Evolutionary conservation across 1,284 basidiomycete species (phyloP).

Genomic region (Irpex sp.): DNA sequence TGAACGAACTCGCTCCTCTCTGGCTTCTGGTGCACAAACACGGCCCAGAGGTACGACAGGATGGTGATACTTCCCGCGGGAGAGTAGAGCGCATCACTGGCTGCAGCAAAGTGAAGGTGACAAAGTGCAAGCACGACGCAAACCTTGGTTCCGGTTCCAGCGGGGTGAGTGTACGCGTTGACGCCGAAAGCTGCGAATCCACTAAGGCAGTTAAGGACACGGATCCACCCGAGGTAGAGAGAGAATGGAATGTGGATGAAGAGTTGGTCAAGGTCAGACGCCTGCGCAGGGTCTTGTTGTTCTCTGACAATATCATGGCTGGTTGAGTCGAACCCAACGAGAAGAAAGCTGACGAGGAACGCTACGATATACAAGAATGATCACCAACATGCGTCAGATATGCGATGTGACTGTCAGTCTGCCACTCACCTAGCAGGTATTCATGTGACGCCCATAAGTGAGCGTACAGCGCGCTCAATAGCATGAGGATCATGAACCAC

Average conservation of each 20-base stretch:
- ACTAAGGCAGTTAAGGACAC: conserved; percentile 84
- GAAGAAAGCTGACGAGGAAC: conserved; percentile 54
- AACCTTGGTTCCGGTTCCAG: conserved; percentile 89
- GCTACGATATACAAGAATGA: neutral
- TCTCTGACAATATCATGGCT: conserved; percentile 94
- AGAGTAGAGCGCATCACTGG: conserved; percentile 86
- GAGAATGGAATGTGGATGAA: conserved; percentile 87
- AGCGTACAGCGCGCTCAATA: conserved; percentile 85
- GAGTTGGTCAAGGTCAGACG: conserved; percentile 67
- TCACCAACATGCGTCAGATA: neutral
- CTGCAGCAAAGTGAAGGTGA: conserved; percentile 92
- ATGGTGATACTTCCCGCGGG: conserved; percentile 86
- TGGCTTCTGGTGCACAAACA: conserved; percentile 66
- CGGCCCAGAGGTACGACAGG: conserved; percentile 78
- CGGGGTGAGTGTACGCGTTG: conserved; percentile 58
- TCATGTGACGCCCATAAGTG: conserved; percentile 71
- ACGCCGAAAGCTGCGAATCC: conserved; percentile 91
- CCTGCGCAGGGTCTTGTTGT: conserved; percentile 61
- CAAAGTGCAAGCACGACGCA: conserved; percentile 90
- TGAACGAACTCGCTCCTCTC: conserved; percentile 62
- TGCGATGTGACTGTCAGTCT: conserved; percentile 43
- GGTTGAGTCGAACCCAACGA: conserved; percentile 80
- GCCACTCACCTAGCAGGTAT: conserved; percentile 72
- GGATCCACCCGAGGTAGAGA: conserved; percentile 93
- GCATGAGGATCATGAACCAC: conserved; percentile 82